These are phyloP conservation scores for Trichoderma parareesei DNA, from an alignment of 495 filamentous ascomycete genomes.

Conservation along the genomic window DNA sequence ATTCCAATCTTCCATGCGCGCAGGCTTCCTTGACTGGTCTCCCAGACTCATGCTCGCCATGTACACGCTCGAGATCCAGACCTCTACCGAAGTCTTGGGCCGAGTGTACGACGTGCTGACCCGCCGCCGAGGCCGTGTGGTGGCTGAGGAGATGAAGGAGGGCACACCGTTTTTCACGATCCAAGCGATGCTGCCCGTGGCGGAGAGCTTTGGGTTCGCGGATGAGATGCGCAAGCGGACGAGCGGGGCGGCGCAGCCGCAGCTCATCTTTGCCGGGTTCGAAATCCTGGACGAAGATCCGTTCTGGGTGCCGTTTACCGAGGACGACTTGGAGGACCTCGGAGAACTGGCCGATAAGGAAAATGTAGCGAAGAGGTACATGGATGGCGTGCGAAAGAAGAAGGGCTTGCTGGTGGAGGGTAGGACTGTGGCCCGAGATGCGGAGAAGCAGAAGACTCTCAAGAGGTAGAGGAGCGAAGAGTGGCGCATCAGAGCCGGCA, in stretches of 20 bases:
- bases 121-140: slow-evolving; percentile 79
- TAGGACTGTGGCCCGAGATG: slow-evolving; percentile 62
- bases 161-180: slow-evolving; percentile 96
- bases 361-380: slow-evolving; percentile 92
- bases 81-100: slow-evolving; percentile 88
- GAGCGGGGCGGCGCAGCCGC: slow-evolving; percentile 80
- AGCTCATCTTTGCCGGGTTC: slow-evolving; percentile 87
- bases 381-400: slow-evolving; percentile 74
- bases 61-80: slow-evolving; percentile 97
- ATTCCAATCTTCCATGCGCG: slow-evolving; percentile 73
- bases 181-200: slow-evolving; percentile 74
- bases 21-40: slow-evolving; percentile 92
- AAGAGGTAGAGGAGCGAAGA: slow-evolving; percentile 56
- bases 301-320: slow-evolving; percentile 94
- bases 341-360: slow-evolving; percentile 87
- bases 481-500: not conserved
- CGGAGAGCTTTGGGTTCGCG: slow-evolving; percentile 89
- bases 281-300: slow-evolving; percentile 89
- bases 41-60: slow-evolving; percentile 92
- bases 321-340: slow-evolving; percentile 93
- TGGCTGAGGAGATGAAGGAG: slow-evolving; percentile 85
- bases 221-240: slow-evolving; percentile 95
- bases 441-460: slow-evolving; percentile 98
- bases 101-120: slow-evolving; percentile 91
- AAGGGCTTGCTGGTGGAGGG: slow-evolving; percentile 85